phyloP scores from a whole-genome alignment of 192 early-diverging fungal genomes.

The Gryganskiella cystojenkinii region DNA sequence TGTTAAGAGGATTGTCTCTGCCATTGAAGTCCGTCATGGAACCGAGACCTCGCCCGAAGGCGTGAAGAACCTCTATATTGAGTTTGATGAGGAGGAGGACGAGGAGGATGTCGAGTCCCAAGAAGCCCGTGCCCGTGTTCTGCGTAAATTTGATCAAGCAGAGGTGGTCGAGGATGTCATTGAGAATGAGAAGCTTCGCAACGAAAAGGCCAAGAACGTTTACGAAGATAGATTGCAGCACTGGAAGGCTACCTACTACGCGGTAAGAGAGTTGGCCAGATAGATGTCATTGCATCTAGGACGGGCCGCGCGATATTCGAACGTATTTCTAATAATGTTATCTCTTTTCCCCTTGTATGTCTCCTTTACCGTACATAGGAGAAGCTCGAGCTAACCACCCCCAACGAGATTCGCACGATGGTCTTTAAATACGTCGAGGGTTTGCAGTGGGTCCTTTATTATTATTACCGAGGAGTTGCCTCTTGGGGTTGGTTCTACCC shows the following conservation, averaged over 20 bases:
- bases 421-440: slow-evolving; percentile 88
- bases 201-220: slow-evolving; percentile 75
- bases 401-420: slow-evolving; percentile 63
- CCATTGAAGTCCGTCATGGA: slow-evolving; percentile 56
- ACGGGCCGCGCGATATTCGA: not conserved
- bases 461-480: slow-evolving; percentile 95
- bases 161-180: slow-evolving; percentile 58
- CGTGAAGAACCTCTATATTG: slow-evolving; percentile 56
- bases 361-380: slow-evolving; percentile 24
- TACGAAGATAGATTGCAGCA: slow-evolving; percentile 80
- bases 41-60: slow-evolving; percentile 42
- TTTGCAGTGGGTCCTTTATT: slow-evolving; percentile 97
- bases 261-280: slow-evolving; percentile 49
- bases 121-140: slow-evolving; percentile 62
- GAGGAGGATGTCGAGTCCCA: slow-evolving; percentile 57
- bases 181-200: slow-evolving; percentile 58
- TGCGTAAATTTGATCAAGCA: slow-evolving; percentile 65
- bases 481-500: slow-evolving; percentile 99
- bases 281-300: not conserved
- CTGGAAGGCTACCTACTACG: slow-evolving; percentile 68
- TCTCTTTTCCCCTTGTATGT: not conserved
- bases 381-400: slow-evolving; percentile 54
- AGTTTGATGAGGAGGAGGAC: slow-evolving; percentile 58
- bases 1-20: slow-evolving; percentile 54
- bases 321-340: slow-evolving; percentile 9